Evolutionary conservation across 2,329 filamentous ascomycete species (phyloP).

Genomic region (Cladorrhinum sp.): DNA sequence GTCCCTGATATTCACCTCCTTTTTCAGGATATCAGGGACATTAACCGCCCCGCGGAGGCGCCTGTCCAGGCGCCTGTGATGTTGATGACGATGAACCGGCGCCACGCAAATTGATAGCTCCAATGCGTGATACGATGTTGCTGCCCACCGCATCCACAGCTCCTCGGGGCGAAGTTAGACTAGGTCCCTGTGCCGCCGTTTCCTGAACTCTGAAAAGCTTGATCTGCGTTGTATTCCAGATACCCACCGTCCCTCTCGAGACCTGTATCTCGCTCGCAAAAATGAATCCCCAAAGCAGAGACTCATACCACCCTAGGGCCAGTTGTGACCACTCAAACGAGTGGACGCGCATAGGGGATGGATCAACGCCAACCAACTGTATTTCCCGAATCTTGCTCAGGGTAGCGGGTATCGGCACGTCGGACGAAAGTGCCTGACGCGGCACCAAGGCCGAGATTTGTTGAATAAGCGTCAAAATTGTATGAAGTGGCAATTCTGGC

Average conservation of each 20-base stretch:
- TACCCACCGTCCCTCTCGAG: constrained; percentile 79
- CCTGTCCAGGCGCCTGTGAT: constrained; percentile 6
- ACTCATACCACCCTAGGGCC: constrained; percentile 93
- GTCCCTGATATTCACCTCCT: neutral
- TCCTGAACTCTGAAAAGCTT: constrained; percentile 89
- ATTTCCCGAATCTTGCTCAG: constrained; percentile 57
- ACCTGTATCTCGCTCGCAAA: constrained; percentile 89
- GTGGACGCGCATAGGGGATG: constrained; percentile 72
- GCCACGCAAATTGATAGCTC: constrained; percentile 68
- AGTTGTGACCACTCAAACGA: constrained; percentile 93
- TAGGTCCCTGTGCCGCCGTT: constrained; percentile 74
- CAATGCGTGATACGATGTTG: constrained; percentile 83
- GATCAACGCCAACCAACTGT: constrained; percentile 69
- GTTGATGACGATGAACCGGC: constrained; percentile 5
- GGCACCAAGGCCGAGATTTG: constrained; percentile 59
- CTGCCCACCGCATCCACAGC: constrained; percentile 92
- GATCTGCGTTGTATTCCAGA: constrained; percentile 90
- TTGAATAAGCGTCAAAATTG: constrained; percentile 72
- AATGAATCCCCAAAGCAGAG: constrained; percentile 87
- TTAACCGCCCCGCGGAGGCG: neutral
- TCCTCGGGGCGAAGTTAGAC: constrained; percentile 77
- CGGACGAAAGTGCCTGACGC: constrained; percentile 44
- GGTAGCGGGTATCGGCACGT: constrained; percentile 43
- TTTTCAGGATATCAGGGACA: neutral
- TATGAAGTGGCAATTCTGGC: constrained; percentile 85